Evolutionary conservation across 1,284 basidiomycete genomes (phyloP), one percentile per base, ranked within the genome.

Genomic region (Abortiporus biennis): DNA sequence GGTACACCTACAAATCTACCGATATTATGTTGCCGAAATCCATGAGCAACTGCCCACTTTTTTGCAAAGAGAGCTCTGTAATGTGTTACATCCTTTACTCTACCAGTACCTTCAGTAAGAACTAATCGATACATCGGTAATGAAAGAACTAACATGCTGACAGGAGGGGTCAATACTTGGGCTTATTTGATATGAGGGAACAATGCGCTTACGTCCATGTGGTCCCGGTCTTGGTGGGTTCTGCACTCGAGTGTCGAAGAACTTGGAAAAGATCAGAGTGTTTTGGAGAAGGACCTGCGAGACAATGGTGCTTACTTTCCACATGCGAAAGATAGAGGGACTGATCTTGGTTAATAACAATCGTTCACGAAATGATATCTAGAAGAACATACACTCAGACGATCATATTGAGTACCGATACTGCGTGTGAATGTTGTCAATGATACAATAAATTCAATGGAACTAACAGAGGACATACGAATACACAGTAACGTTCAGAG

Each of bases 191-290:
- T n/a, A n/a, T n/a, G n/a, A n/a, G n/a, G n/a, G n/a, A n/a, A n/a
- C n/a, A n/a, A n/a, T n/a, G n/a, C n/a, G n/a, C 4, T 25, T 78
- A 76, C 2, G 80, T 84, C 84, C 83, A 86, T 31, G 84, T 74
- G 42, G 85, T 84, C 2, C 83, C 84, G 3, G 50, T 46, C 42
- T 54, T 50, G 2, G 46, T 47, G n/a, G 48, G 48, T 27, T 50
- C 48, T 21, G 48, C 48, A 27, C 48, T 45, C 9, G 48, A 47
- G 29, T 50, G 48, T 31, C 46, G 46, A 42, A 45, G 45, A 23
- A 50, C 43, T 45, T 8, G 23, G 3, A 29, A 12, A 27, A 5
- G 20, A 23, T 48, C 17, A 27, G 11, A 27, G 23, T 32, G 24
- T 4, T 39, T 36, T 6, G 21, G 19, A 21, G 8, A 30, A 4